Base-by-base conservation (phyloP, 192 early-diverging fungal species). In the Chytriomyces hyalinus region DNA sequence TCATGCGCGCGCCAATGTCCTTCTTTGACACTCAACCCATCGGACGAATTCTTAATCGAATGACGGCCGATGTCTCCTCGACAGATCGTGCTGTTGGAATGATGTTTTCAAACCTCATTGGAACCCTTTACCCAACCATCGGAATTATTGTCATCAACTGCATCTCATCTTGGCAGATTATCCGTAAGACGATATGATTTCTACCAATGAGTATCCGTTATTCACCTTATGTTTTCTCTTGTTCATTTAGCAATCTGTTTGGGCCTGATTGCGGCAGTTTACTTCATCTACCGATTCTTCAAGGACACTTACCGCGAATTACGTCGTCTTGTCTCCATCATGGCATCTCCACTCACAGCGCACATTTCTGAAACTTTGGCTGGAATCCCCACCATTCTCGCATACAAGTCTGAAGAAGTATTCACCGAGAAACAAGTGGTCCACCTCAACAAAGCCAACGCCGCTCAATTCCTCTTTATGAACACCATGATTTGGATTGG, bases 41-140 rank as follows among this genome's bases (percentile, higher is more conserved):
- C 11, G 94, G 93, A 8, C 84, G 88, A 13, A 88, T 95, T 11
- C 72, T 95, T 47, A 89, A 92, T 57, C 82, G 92, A 71, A 90
- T 94, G 63, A 83, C 84, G 36, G 64, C 80, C 43, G 86, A 85
- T 63, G 73, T 87, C 61, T 71, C 79, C 15, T 50, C 81, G 6
- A 77, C 87, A 44, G 91, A 93, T 73, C 84, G 87, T 50, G 68
- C 84, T 45, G 78, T 93, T 85, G 89, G 67, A 64, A 59, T 26
- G 69, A 60, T 61, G 17, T 73, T 50, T 73, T 91, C 17, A 76
- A 85, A 36, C 10, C 86, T 88, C 3, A 92, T 24, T 77, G 87
- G 11, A 91, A 91, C 5, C 45, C 28, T 73, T 3, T 73, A 73
- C 45, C 17, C 49, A 22, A 28, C 28, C 22, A n/a, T 63, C 20